A percentile compares a stretch with the other conserved stretches of the same genome.
Conservation (phyloP, 352 stramenopile species). For the Pythium utonaiense region DNA sequence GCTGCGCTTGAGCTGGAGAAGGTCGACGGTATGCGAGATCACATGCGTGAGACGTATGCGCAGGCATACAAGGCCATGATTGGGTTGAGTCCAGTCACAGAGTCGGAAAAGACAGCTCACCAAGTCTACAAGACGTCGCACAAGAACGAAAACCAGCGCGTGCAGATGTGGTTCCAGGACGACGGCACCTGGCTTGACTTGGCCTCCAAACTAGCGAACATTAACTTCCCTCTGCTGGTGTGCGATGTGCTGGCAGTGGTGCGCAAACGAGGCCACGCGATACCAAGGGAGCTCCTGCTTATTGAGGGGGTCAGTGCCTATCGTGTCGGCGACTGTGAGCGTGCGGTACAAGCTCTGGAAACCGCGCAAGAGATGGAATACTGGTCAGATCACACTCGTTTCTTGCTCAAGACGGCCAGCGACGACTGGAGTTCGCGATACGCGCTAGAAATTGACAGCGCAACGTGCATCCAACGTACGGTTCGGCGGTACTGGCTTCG, state of each 20-base stretch:
- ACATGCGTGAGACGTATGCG: slow-evolving; percentile 41
- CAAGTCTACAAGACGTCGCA: slow-evolving; percentile 55
- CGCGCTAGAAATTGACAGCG: slow-evolving; percentile 31
- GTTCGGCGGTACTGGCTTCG: slow-evolving; percentile 21
- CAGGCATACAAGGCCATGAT: slow-evolving; percentile 64
- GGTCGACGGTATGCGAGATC: slow-evolving; percentile 35
- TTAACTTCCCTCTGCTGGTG: slow-evolving; percentile 50
- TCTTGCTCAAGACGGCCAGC: slow-evolving; percentile 38
- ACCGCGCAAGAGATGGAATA: slow-evolving; percentile 43
- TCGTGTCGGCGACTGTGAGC: slow-evolving; percentile 30
- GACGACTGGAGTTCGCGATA: slow-evolving; percentile 43
- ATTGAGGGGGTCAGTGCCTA: slow-evolving; percentile 39
- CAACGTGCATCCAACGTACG: slow-evolving; percentile 32
- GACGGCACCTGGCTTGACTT: slow-evolving; percentile 59
- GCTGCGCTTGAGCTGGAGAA: slow-evolving; percentile 49
- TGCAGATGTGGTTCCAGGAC: slow-evolving; percentile 55
- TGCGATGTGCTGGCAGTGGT: slow-evolving; percentile 30
- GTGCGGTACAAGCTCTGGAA: slow-evolving; percentile 28
- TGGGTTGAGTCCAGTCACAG: slow-evolving; percentile 34
- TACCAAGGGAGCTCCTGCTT: slow-evolving; percentile 32
- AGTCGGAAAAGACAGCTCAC: slow-evolving; percentile 55
- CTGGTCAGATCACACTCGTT: slow-evolving; percentile 42
- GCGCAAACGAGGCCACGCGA: slow-evolving; percentile 10
- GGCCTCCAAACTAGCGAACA: slow-evolving; percentile 33
- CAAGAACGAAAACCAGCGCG: slow-evolving; percentile 59